Base-by-base conservation (phyloP, 2,329 filamentous ascomycete species). In the Golovinomyces cichoracearum region DNA sequence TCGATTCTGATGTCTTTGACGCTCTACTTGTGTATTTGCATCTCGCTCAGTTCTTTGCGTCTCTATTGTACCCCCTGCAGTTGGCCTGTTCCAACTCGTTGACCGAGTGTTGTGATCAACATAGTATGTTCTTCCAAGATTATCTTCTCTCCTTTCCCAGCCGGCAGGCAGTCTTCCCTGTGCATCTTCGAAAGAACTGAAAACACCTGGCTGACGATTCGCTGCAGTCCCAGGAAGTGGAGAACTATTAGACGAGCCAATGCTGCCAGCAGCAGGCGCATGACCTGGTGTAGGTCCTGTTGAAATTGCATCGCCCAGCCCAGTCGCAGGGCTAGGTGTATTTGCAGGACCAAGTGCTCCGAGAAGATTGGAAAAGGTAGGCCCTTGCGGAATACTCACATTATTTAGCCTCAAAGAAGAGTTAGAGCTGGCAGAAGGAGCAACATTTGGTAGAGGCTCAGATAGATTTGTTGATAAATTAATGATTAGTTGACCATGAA, bases 91-190 rank as follows among this genome's bases (percentile, higher is more conserved):
- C 90, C 90, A 98, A 57, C 88, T 95, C 0, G 90, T 98, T 49
- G 90, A 88, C 57, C 90, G 73, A 5, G 86, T 93, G 63, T 95
- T 95, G 63, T 95, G 90, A 60, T 98, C 90, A 48, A 98, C 90
- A 62, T 95, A 98, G 62, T 98, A 98, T 21, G 88, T 95, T 58
- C 90, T 75, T 48, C 90, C 88, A 40, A 95, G 65, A 57, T 94
- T 90, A 62, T 98, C 90, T 63, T 95, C 88, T 50, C 90, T 76
- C 49, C 90, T 78, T 66, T 98, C 90, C 88, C 90, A 98, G 29
- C 90, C 90, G 47, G 82, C 78, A 29, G 90, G 90, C 49, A 98
- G 66, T 56, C 88, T 78, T 50, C 90, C 90, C 60, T 94, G 86
- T n/a, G 78, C 76, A 64, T 98, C 90, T 65, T 95, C 88, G 55